Evolutionary conservation across 2,329 filamentous ascomycete genomes (phyloP), one percentile per base, ranked within the genome.

Genomic region (Cladobotryum mycophilum): DNA sequence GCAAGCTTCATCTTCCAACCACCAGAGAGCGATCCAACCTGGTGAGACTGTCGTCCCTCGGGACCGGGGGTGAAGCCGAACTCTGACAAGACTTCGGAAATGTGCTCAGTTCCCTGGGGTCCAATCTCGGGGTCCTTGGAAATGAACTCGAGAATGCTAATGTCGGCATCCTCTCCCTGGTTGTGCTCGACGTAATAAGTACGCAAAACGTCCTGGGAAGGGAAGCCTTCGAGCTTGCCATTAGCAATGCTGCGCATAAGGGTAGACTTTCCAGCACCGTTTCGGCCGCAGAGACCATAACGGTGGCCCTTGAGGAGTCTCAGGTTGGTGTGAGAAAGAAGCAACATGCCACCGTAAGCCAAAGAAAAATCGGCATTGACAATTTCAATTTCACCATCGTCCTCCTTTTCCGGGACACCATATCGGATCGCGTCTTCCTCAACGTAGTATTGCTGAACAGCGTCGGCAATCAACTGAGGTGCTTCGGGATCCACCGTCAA

Each of bases 1-100:
- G 93, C 93, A 55, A 99, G 76, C 83, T 99, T 99, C 93, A 99
- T 99, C 81, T 97, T 97, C 93, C 93, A 99, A 67, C 93, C 93
- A 72, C 93, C 93, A 41, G 93, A 97, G 35, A 99, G 74, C 17
- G 92, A 96, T 60, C 93, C 93, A 53, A 99, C 93, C 61, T 86
- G 88, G 67, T 96, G 84, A 5, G 85, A 80, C 70, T 97, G 93
- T 54, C 89, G 84, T 53, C 92, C 93, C 58, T 93, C 88, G 1
- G 90, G 89, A 3, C 92, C 92, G 55, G 88, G 72, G 18, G 88
- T 95, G 73, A 99, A 99, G 41, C 95, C 95, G 62, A 99, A 93
- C 68, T 97, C 91, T 45, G 84, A 79, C 55, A 99, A 73, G 54
- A 97, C 92, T 53, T 82, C 77, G 2, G 85, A 85, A 60, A 99